These are phyloP conservation scores for Begonia peltatifolia DNA, from an alignment of 306 rosid species.

Conservation along the genomic window DNA sequence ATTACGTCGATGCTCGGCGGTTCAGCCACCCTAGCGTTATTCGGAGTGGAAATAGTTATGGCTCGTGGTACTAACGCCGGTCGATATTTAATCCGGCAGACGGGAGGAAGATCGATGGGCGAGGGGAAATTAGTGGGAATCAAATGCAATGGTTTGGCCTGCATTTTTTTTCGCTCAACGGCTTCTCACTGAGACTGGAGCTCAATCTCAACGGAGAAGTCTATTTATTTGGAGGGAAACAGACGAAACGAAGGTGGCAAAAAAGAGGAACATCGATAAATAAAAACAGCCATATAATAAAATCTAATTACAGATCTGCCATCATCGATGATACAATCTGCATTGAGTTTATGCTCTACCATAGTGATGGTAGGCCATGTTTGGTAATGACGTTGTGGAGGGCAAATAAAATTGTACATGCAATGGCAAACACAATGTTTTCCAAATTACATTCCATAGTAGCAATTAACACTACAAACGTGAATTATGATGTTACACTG, in stretches of 20 bases:
- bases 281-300: background rate
- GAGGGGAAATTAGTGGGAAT: conserved; percentile 22
- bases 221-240: too few species aligned
- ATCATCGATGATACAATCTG: background rate
- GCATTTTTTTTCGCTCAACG: too few species aligned
- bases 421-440: conserved; percentile 55
- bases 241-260: too few species aligned
- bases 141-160: conserved; percentile 21
- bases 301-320: conserved; percentile 14
- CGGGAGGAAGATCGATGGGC: conserved; percentile 18
- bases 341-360: background rate
- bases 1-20: conserved; percentile 8
- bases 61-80: conserved; percentile 21
- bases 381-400: conserved; percentile 21
- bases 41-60: conserved; percentile 26
- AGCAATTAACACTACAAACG: too few species aligned
- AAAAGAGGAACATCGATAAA: background rate
- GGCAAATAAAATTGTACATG: conserved; percentile 24
- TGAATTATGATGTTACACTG: too few species aligned
- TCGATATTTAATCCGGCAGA: conserved; percentile 8
- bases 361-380: conserved; percentile 36
- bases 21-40: conserved; percentile 3
- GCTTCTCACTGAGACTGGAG: too few species aligned
- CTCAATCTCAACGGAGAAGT: too few species aligned
- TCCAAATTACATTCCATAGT: background rate